Percentiles rank a stretch among this genome's conserved stretches.
These are phyloP conservation scores for Pythium scleroteichum DNA, from an alignment of 352 stramenopile species.

Conservation along the genomic window DNA sequence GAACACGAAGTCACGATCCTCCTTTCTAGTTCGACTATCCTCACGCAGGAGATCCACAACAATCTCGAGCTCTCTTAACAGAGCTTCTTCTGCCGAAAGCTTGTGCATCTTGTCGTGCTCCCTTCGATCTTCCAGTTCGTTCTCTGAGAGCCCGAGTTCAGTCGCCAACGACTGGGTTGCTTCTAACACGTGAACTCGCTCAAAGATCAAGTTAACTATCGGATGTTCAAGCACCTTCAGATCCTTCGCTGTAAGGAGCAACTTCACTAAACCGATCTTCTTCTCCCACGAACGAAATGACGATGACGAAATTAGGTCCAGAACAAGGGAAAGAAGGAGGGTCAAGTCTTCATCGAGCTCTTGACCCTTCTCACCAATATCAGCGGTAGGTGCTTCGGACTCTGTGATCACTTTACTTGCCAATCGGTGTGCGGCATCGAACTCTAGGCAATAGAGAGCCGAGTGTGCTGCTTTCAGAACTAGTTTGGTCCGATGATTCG, in stretches of 20 bases:
- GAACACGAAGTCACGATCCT: slow-evolving; percentile 51
- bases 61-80: slow-evolving; percentile 67
- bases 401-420: slow-evolving; percentile 41
- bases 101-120: slow-evolving; percentile 31
- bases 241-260: slow-evolving; percentile 7
- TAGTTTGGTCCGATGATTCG: slow-evolving; percentile 35
- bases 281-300: slow-evolving; percentile 64
- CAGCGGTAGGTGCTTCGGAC: slow-evolving; percentile 8
- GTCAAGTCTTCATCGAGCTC: slow-evolving; percentile 25
- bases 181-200: slow-evolving; percentile 53
- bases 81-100: slow-evolving; percentile 37
- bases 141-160: slow-evolving; percentile 67
- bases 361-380: background rate
- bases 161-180: slow-evolving; percentile 49
- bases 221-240: slow-evolving; percentile 46
- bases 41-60: slow-evolving; percentile 66
- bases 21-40: slow-evolving; percentile 24
- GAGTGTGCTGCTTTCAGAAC: slow-evolving; percentile 68
- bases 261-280: slow-evolving; percentile 34
- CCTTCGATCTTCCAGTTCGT: slow-evolving; percentile 51
- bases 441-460: slow-evolving; percentile 68
- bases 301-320: slow-evolving; percentile 65
- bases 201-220: slow-evolving; percentile 50
- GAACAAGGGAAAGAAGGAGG: slow-evolving; percentile 58
- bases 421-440: slow-evolving; percentile 53